Evolutionary conservation across 345 rosid species (phyloP).

Genomic region (Acer saccharum): DNA sequence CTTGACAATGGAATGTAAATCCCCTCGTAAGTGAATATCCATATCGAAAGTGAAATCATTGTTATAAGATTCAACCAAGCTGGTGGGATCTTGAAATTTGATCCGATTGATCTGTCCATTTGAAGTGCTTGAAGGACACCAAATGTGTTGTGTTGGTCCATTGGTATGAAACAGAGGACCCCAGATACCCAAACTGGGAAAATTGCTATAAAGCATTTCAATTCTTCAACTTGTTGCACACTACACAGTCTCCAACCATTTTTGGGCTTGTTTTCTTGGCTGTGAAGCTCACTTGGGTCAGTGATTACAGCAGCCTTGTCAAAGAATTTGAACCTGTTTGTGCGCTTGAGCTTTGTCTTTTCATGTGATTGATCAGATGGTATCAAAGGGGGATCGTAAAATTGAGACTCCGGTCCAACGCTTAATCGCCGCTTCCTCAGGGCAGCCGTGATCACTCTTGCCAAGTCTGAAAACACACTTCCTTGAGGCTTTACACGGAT

Average conservation of each 20-base stretch:
- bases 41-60: slow-evolving; percentile 60
- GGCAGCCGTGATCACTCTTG: slow-evolving; percentile 54
- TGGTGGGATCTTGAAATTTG: slow-evolving; percentile 50
- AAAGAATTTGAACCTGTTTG: slow-evolving; percentile 45
- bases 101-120: slow-evolving; percentile 40
- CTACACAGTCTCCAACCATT: slow-evolving; percentile 62
- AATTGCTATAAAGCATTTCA: slow-evolving; percentile 50
- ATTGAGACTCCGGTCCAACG: background rate
- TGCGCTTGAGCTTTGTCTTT: slow-evolving; percentile 28
- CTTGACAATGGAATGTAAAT: slow-evolving; percentile 39
- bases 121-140: slow-evolving; percentile 69
- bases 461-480: slow-evolving; percentile 52
- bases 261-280: slow-evolving; percentile 37
- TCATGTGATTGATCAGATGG: slow-evolving; percentile 6
- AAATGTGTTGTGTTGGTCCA: slow-evolving; percentile 65
- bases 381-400: slow-evolving; percentile 38
- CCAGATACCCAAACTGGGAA: slow-evolving; percentile 68
- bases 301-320: slow-evolving; percentile 58
- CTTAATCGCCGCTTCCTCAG: slow-evolving; percentile 35
- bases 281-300: slow-evolving; percentile 50
- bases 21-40: slow-evolving; percentile 66
- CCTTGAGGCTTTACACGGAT: slow-evolving; percentile 53
- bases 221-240: slow-evolving; percentile 60
- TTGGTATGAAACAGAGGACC: slow-evolving; percentile 57
- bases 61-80: slow-evolving; percentile 66